A percentile compares a stretch with the other conserved stretches of the same genome.
These are phyloP conservation scores for Castanea mollissima DNA, from an alignment of 306 rosid genomes.

Conservation along the genomic window DNA sequence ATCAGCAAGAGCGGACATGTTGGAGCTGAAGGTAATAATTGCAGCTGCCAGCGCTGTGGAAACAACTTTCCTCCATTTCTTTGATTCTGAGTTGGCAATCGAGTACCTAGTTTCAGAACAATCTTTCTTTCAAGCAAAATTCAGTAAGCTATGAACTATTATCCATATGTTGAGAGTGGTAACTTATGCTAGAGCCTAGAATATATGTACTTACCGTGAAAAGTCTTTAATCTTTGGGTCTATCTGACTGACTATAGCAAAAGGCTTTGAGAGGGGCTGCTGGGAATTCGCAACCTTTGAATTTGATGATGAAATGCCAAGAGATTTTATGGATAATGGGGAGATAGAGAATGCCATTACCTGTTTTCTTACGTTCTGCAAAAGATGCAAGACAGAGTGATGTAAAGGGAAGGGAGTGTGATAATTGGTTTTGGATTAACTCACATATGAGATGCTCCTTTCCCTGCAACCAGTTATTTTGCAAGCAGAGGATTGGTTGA, in stretches of 20 bases:
- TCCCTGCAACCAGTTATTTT: background rate
- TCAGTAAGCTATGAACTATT: constrained; percentile 7
- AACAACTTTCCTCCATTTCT: constrained; percentile 49
- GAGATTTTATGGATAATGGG: constrained; percentile 41
- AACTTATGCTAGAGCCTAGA: background rate
- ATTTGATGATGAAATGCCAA: constrained; percentile 33
- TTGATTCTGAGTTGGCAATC: constrained; percentile 33
- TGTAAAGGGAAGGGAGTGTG: background rate
- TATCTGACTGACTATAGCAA: constrained; percentile 33
- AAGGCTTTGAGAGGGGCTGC: constrained; percentile 32
- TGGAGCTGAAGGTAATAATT: constrained; percentile 53
- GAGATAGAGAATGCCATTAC: constrained; percentile 57
- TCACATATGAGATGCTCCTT: background rate
- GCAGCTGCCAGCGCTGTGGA: constrained; percentile 68
- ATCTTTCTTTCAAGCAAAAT: constrained; percentile 32
- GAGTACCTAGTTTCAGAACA: constrained; percentile 32
- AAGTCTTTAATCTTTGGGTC: constrained; percentile 23
- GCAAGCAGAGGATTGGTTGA: background rate
- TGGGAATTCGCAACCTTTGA: constrained; percentile 26
- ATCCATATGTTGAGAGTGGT: background rate
- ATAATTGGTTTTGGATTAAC: constrained; percentile 12
- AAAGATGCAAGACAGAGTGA: background rate
- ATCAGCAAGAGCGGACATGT: constrained; percentile 80
- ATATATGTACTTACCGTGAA: constrained; percentile 21
- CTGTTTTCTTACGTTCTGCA: background rate